A percentile compares a stretch with the other conserved stretches of the same genome.
Evolutionary conservation across 257 asterid species (phyloP).

Genomic region (Craterostigma plantagineum): DNA sequence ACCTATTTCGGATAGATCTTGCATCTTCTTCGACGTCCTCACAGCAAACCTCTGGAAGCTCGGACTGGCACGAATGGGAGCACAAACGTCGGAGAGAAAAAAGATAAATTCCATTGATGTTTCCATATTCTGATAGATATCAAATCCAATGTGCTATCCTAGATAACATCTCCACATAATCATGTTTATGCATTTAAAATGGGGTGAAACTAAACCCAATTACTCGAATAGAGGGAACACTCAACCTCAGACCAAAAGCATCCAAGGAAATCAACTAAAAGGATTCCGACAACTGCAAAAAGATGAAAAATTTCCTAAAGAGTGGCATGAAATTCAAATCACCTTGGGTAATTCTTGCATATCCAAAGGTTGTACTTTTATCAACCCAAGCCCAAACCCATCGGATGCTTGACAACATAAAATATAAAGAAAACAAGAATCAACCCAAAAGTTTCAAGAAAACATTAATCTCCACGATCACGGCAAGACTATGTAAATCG

Average conservation of each 20-base stretch:
- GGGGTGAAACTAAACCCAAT: slow-evolving; percentile 1
- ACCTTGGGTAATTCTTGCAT: no score
- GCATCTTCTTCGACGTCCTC: slow-evolving; percentile 51
- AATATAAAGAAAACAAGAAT: neutral
- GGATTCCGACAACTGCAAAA: no score
- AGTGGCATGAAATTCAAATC: no score
- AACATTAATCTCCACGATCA: slow-evolving; percentile 24
- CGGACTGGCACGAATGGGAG: slow-evolving; percentile 20
- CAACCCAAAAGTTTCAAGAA: slow-evolving; percentile 9
- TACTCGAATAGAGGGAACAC: neutral
- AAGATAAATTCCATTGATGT: neutral
- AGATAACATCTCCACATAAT: no score
- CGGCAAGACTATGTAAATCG: slow-evolving; percentile 10
- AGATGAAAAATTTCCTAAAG: no score
- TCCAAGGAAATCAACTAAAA: no score
- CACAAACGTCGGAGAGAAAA: neutral
- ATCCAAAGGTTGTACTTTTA: no score
- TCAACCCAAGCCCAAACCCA: no score
- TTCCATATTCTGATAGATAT: no score
- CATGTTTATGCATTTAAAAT: neutral
- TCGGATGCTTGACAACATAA: no score
- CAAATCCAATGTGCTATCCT: neutral
- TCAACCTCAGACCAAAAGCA: neutral
- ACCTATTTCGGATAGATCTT: slow-evolving; percentile 35
- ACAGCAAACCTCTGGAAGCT: slow-evolving; percentile 77